Base-by-base conservation (phyloP, 495 filamentous ascomycete genomes). In the Talaromyces adpressus region DNA sequence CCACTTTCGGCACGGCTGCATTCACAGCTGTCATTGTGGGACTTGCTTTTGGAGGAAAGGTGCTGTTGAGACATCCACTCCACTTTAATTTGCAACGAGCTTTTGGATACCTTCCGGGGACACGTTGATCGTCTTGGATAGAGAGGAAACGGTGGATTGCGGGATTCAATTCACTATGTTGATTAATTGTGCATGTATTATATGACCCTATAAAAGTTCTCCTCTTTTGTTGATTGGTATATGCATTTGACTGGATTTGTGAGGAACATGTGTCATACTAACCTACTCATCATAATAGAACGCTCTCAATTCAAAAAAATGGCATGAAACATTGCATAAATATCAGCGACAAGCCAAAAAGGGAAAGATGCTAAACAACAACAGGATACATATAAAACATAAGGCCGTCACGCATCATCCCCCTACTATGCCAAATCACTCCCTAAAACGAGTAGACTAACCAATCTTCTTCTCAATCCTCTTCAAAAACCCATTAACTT, bases 401-500 rank as follows among this genome's bases (percentile, higher is more conserved):
- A 3, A 6, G 14, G 3, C n/a, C 41, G 29, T 30, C 6, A 30
- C 29, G 0, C 29, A 30, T 30, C 6, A 30, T 4, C 29, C 29
- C 29, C 29, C 29, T 30, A 6, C 29, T 30, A 30, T 30, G 7
- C 29, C 29, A 30, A 30, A 30, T 30, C 29, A 30, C 29, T 7
- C 29, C 29, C 27, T 27, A 27, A 32, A 32, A 1, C 9, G 32
- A 36, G 32, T 36, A 36, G 11, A 29, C 41, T 62, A 62, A 71
- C 79, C 89, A 72, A 93, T 85, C 71, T 84, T 89, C 84, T 94
- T 94, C 81, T 96, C 92, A 70, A 96, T 79, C 76, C 86, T 92
- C 85, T 92, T 96, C 69, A 97, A 78, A 73, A 95, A 88, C 39
- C 88, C 81, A 63, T 88, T 88, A 14, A 96, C 85, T 3, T 89